Base-by-base conservation (phyloP, 192 early-diverging fungal genomes). In the Coemansia sp. region DNA sequence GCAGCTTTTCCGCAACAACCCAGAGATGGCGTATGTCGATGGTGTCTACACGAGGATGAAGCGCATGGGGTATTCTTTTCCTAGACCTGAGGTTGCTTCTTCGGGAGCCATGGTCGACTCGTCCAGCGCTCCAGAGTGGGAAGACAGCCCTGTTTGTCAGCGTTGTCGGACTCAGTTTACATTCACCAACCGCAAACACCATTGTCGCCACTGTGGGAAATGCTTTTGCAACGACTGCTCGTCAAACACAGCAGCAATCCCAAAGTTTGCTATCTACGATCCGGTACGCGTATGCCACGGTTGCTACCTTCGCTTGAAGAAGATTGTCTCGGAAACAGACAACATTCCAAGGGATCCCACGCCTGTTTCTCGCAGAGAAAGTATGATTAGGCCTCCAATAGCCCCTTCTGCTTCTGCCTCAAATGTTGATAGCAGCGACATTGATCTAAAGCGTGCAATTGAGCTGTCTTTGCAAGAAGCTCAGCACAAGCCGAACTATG, bases 121-220 rank as follows among this genome's bases (percentile, higher is more conserved):
- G 7, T 84, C 85, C 14, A 94, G 93, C 19, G 95, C 98, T 25
- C 96, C 98, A 37, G 95, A 94, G 71, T 99, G 98, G 98, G 90
- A 91, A 8, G 96, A 98, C 71, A 92, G 91, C 46, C 90, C 94
- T 65, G 89, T 94, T 11, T 99, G 98, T 78, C 91, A 90, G 84
- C 88, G 98, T 50, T 99, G 98, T 77, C 87, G 98, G 59, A 92
- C 94, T 2, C 68, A 82, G 9, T 99, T 99, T 69, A 98, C 96
- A 16, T 84, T 95, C 4, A 94, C 95, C 45, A 98, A 96, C 76
- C 88, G 98, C 64, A 98, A 98, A 76, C 98, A 99, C 76, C 98
- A 99, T 80, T 99, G 98, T 70, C 91, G 98, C 74, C 92, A 96
- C 69, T 99, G 98, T 75, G 98, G 98, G 14, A 81, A 90, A 42